These are phyloP conservation scores for Cunninghamia lanceolata DNA, from an alignment of 75 land plant species.

Conservation along the genomic window DNA sequence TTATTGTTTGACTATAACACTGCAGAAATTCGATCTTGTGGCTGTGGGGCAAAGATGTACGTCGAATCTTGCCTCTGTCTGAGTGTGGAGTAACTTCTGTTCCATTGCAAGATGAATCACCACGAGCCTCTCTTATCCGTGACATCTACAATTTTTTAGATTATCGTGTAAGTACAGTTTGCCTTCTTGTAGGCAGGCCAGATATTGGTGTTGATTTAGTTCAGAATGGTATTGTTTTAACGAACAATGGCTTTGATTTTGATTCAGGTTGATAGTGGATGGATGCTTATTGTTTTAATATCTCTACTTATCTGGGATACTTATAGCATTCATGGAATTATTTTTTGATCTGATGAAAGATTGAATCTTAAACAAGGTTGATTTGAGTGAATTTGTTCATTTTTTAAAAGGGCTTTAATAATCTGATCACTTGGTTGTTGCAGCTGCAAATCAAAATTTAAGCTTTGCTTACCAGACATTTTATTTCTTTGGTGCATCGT, in stretches of 20 bases:
- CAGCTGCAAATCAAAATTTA: background rate
- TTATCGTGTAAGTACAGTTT: conserved; percentile 62
- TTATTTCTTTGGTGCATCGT: background rate
- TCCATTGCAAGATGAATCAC: conserved; percentile 51
- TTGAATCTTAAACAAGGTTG: background rate
- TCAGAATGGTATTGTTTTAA: background rate
- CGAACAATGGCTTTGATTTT: background rate
- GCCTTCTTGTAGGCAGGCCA: background rate
- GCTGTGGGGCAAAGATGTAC: conserved; percentile 86
- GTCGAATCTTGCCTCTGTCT: conserved; percentile 54
- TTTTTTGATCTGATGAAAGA: background rate
- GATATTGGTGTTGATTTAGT: background rate
- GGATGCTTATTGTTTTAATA: background rate
- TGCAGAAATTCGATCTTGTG: conserved; percentile 81
- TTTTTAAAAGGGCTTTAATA: background rate
- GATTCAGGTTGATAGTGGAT: background rate
- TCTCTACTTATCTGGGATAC: background rate
- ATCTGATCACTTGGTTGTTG: background rate
- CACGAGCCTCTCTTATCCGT: conserved; percentile 66
- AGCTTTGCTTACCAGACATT: background rate
- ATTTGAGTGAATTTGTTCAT: background rate
- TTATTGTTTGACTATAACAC: background rate
- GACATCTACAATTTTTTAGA: conserved; percentile 84
- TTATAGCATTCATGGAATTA: background rate
- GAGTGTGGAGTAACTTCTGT: conserved; percentile 68